Base-by-base conservation (phyloP, 768 basidiomycete genomes). In the Lanmaoa pseudosensibilis region DNA sequence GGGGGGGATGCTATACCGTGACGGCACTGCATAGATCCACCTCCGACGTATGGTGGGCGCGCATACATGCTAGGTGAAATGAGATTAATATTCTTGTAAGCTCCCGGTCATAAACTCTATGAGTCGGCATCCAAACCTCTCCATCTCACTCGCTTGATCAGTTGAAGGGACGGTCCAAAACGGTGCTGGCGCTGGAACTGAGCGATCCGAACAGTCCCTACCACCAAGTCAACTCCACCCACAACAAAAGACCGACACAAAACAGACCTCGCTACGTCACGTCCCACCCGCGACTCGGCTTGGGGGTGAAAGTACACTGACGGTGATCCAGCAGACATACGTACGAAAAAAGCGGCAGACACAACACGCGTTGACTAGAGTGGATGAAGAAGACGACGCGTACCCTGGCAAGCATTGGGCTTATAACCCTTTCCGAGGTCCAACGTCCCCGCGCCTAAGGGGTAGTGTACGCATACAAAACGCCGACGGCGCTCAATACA, bases 341-440 rank as follows among this genome's bases (percentile, higher is more conserved):
- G 30, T 45, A 37, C 27, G 21, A 36, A 23, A 45, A n/a, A n/a
- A n/a, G n/a, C n/a, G 15, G 33, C 19, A 23, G 13, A 15, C 10
- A 21, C 37, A 16, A 7, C 9, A 9, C 21, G 27, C 23, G 49
- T 21, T 15, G 33, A 19, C 12, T 27, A 2, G 21, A 21, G 39
- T 2, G 9, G 21, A 2, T 2, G 32, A 23, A 30, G 18, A 33
- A 19, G 37, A 49, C 32, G 34, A 43, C 30, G 19, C 30, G 11
- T 16, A 50, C 18, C 39, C 25, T 18, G n/a, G 37, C 18, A 13
- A 23, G 10, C 7, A 40, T 38, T 21, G 23, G 39, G 4, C 41
- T 59, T 62, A 36, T 63, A 63, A 59, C 40, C 19, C 32, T 9
- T 21, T 46, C 34, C 56, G 27, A 38, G 36, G n/a, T 8, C 12